A percentile compares a stretch with the other conserved stretches of the same genome.
Evolutionary conservation across 2,329 filamentous ascomycete species (phyloP).

Genomic region (Clarireedia paspali): DNA sequence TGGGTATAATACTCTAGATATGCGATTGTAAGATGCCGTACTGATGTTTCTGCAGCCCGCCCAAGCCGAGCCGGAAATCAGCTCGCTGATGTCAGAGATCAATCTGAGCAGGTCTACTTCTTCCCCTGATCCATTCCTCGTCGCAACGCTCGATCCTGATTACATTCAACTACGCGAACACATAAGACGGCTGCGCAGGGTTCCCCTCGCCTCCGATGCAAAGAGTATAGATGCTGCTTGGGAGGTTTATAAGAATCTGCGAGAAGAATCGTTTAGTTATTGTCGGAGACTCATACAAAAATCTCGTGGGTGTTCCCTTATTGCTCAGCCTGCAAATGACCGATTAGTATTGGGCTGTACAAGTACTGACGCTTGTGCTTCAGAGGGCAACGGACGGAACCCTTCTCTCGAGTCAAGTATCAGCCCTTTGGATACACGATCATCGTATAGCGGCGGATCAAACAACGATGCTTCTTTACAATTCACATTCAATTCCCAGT

Average conservation of each 20-base stretch:
- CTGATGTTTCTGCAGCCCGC: conserved; percentile 13
- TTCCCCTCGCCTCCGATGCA: conserved; percentile 15
- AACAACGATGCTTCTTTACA: conserved; percentile 24
- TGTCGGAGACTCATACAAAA: conserved; percentile 36
- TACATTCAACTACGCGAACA: conserved; percentile 26
- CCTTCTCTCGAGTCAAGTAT: conserved; percentile 19
- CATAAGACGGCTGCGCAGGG: conserved; percentile 20
- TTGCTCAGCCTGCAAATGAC: neutral
- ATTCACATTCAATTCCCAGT: conserved; percentile 23
- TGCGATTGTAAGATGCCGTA: neutral
- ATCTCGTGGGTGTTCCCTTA: conserved; percentile 28
- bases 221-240: conserved; percentile 37
- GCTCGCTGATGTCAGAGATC: conserved; percentile 15
- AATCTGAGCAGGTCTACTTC: conserved; percentile 17
- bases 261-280: conserved; percentile 34
- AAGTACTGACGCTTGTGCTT: neutral
- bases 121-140: conserved; percentile 21
- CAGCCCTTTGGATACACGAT: conserved; percentile 19
- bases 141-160: conserved; percentile 22
- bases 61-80: conserved; percentile 17
- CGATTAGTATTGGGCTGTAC: neutral
- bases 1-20: neutral
- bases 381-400: conserved; percentile 17
- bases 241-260: conserved; percentile 37
- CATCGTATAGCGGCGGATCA: conserved; percentile 16